phyloP scores from a whole-genome alignment of 495 filamentous ascomycete genomes.

The Thozetella sp. region DNA sequence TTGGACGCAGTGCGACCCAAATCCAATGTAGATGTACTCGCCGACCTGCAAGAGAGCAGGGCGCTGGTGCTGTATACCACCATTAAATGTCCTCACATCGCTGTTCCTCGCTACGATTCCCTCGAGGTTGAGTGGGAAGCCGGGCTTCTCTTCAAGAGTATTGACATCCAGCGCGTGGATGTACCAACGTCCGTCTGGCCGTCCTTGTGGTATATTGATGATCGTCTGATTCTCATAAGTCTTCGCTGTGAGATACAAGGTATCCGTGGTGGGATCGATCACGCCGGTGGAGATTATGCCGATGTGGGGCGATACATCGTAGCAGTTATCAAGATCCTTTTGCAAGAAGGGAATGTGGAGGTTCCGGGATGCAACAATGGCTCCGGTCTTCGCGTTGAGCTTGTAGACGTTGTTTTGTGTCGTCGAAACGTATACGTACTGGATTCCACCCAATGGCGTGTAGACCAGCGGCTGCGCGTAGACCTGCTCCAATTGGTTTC shows the following conservation, averaged over 20 bases:
- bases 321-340: slow-evolving; percentile 41
- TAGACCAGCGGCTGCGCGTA: slow-evolving; percentile 46
- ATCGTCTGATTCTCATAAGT: slow-evolving; percentile 36
- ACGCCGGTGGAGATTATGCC: slow-evolving; percentile 47
- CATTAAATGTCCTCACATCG: slow-evolving; percentile 39
- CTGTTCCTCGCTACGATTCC: slow-evolving; percentile 40
- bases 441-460: slow-evolving; percentile 31
- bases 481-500: slow-evolving; percentile 36
- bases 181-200: slow-evolving; percentile 31
- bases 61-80: slow-evolving; percentile 42
- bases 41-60: slow-evolving; percentile 37
- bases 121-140: slow-evolving; percentile 38
- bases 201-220: slow-evolving; percentile 10
- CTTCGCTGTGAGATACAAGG: slow-evolving; percentile 44
- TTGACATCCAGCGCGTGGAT: slow-evolving; percentile 41
- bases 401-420: slow-evolving; percentile 47
- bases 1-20: slow-evolving; percentile 46
- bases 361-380: slow-evolving; percentile 34
- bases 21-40: slow-evolving; percentile 41
- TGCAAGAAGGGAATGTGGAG: slow-evolving; percentile 45
- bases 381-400: slow-evolving; percentile 45
- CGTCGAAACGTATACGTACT: slow-evolving; percentile 46
- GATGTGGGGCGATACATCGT: slow-evolving; percentile 42
- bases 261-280: slow-evolving; percentile 46
- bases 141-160: slow-evolving; percentile 31